phyloP scores from a whole-genome alignment of 106 monocot genomes.

The Xerophyta viscosa region DNA sequence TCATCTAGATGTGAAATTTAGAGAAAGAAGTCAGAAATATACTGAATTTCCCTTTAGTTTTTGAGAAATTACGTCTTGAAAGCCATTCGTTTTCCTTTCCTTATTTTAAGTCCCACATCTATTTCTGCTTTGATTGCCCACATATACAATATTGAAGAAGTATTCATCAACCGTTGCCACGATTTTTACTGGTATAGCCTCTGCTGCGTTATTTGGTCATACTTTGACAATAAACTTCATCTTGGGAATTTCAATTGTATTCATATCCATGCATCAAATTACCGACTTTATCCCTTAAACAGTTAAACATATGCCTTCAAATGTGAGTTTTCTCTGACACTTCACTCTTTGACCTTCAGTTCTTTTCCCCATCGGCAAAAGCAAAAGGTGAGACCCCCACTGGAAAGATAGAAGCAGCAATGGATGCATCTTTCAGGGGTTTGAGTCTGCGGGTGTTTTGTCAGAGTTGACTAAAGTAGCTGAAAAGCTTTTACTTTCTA shows the following conservation, averaged over 20 bases:
- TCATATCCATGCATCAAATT: conserved; percentile 99
- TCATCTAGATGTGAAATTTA: too few relatives aligned
- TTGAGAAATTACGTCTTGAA: too few relatives aligned
- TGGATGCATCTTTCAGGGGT: too few relatives aligned
- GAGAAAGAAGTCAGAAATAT: too few relatives aligned
- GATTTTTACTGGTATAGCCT: conserved; percentile 88
- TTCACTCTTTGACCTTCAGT: conserved; percentile 35
- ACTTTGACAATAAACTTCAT: conserved; percentile 87
- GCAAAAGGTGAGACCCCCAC: conserved; percentile 56
- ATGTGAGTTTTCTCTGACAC: background rate
- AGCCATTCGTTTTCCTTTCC: too few relatives aligned
- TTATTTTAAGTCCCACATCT: too few relatives aligned
- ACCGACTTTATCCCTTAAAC: too few relatives aligned
- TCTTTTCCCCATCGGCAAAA: conserved; percentile 82
- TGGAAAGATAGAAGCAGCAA: conserved; percentile 50
- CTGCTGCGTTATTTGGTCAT: conserved; percentile 93
- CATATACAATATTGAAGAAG: conserved; percentile 96
- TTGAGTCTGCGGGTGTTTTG: too few relatives aligned
- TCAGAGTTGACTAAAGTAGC: too few relatives aligned
- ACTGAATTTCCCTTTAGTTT: too few relatives aligned
- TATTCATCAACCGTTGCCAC: conserved; percentile 97
- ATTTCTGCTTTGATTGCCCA: too few relatives aligned
- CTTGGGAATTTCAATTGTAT: conserved; percentile 91
- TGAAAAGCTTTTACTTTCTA: too few relatives aligned
- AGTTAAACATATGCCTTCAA: background rate